A percentile compares a stretch with the other conserved stretches of the same genome.
Conservation (phyloP, 139 green algal genomes). For the Tetradesmus obliquus region DNA sequence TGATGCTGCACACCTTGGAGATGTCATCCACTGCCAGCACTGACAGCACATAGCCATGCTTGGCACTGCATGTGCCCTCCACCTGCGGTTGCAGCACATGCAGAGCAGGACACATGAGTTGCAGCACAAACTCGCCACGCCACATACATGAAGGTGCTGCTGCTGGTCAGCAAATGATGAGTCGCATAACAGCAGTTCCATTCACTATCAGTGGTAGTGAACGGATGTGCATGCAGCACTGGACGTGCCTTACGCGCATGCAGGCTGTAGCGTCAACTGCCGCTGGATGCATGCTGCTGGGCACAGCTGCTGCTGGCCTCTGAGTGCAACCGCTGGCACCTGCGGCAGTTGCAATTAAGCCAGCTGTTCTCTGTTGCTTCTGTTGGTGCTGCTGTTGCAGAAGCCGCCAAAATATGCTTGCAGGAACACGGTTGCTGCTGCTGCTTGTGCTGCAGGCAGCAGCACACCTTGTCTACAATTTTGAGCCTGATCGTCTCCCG, state of each 20-base stretch:
- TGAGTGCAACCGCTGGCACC: too few species aligned
- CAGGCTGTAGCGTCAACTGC: too few species aligned
- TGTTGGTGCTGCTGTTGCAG: neutral
- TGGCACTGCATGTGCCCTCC: conserved; percentile 90
- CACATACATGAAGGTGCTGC: neutral
- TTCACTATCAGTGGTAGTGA: too few species aligned
- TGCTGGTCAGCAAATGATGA: neutral
- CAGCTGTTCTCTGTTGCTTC: neutral
- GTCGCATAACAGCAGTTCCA: too few species aligned
- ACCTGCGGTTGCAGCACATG: conserved; percentile 65
- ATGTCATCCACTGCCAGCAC: conserved; percentile 76
- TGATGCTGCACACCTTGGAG: conserved; percentile 57
- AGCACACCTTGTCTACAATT: conserved; percentile 64
- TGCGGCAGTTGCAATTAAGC: too few species aligned
- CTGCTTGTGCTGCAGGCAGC: neutral
- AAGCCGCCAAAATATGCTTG: neutral
- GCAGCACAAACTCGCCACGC: neutral
- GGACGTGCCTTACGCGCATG: too few species aligned
- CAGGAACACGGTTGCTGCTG: neutral
- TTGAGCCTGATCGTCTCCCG: conserved; percentile 69
- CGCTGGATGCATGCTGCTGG: too few species aligned
- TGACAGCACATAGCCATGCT: conserved; percentile 88
- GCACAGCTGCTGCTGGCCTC: too few species aligned
- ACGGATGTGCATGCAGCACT: too few species aligned
- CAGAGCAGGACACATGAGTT: neutral